These are phyloP conservation scores for Hortaea sp. DNA, from an alignment of 2,329 filamentous ascomycete species.

Conservation along the genomic window DNA sequence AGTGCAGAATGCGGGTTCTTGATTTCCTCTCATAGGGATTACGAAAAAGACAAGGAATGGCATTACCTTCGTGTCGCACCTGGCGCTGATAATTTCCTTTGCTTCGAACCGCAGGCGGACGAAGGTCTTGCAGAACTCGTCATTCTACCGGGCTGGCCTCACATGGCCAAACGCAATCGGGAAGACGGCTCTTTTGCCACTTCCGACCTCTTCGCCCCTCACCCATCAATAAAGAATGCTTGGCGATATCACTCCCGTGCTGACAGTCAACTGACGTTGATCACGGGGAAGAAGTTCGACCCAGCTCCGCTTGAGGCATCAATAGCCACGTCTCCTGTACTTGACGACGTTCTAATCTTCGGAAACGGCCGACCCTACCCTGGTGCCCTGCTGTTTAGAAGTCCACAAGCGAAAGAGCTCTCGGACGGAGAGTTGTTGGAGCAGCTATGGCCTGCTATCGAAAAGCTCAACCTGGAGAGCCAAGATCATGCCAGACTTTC, in stretches of 20 bases:
- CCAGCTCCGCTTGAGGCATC: constrained; percentile 50
- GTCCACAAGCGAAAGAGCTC: constrained; percentile 15
- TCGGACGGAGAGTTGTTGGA: constrained; percentile 32
- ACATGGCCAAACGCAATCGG: constrained; percentile 48
- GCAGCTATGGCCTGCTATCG: constrained; percentile 34
- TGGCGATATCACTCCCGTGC: constrained; percentile 55
- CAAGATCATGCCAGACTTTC: constrained; percentile 44
- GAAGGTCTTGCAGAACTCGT: constrained; percentile 44
- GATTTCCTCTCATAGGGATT: constrained; percentile 52
- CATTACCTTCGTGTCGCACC: constrained; percentile 43
- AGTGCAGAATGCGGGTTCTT: constrained; percentile 59
- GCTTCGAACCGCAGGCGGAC: constrained; percentile 36
- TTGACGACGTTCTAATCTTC: constrained; percentile 51
- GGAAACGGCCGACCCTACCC: constrained; percentile 48
- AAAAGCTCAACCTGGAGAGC: constrained; percentile 39
- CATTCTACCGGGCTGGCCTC: constrained; percentile 47
- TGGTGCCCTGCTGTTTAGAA: constrained; percentile 46
- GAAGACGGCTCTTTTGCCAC: constrained; percentile 53
- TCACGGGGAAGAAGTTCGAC: constrained; percentile 61
- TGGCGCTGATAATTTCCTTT: constrained; percentile 25
- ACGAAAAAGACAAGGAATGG: constrained; percentile 47
- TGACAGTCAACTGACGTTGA: constrained; percentile 52
- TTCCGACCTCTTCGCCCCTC: constrained; percentile 51
- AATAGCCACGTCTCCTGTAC: constrained; percentile 35
- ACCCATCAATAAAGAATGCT: constrained; percentile 41